Conservation (phyloP, 2,329 filamentous ascomycete genomes). For the Aureobasidium sp. region DNA sequence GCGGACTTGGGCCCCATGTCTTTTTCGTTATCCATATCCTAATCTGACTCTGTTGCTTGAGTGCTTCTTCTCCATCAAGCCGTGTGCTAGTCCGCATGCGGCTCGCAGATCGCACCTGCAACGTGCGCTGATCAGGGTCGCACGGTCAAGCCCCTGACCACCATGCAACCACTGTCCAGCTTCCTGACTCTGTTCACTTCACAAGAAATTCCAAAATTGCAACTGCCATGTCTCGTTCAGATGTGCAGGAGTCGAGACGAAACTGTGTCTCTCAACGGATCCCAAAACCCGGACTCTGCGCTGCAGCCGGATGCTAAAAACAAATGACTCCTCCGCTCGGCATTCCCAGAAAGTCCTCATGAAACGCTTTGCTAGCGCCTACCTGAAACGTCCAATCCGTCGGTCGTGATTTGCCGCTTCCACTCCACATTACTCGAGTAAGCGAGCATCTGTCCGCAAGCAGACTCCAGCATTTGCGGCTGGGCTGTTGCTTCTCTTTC, state of each 20-base stretch:
- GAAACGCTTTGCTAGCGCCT: constrained; percentile 13
- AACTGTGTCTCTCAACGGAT: background rate
- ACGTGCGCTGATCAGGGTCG: constrained; percentile 13
- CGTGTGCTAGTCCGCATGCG: constrained; percentile 5
- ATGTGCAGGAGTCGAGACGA: background rate
- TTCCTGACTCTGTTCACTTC: background rate
- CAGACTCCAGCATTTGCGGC: background rate
- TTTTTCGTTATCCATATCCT: background rate
- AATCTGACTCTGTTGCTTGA: background rate
- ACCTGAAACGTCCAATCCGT: background rate
- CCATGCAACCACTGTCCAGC: background rate
- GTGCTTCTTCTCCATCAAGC: background rate
- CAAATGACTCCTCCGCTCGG: background rate
- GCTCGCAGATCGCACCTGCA: constrained; percentile 11
- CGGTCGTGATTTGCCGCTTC: constrained; percentile 4
- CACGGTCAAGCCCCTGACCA: background rate
- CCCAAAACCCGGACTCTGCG: background rate
- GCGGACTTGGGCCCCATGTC: constrained; percentile 3
- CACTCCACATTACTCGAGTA: background rate
- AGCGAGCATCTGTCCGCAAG: background rate
- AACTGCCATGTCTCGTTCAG: background rate
- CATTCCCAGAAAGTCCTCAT: constrained; percentile 1
- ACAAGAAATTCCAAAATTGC: background rate
- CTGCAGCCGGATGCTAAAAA: background rate
- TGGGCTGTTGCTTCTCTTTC: background rate